Conservation (phyloP, 1,284 basidiomycete species). For the Tranzscheliella williamsii region DNA sequence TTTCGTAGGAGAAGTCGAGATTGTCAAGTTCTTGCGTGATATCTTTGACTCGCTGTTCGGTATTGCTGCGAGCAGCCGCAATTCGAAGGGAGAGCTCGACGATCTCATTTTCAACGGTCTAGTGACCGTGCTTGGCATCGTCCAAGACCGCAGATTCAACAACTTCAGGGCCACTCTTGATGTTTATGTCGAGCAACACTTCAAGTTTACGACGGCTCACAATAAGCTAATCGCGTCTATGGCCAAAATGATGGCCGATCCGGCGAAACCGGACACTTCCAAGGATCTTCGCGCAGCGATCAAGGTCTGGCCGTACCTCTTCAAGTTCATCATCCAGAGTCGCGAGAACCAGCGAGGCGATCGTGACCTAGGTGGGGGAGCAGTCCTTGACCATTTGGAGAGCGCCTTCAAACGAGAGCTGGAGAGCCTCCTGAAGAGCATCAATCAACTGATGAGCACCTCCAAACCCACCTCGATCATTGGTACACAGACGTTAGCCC, state of each 20-base stretch:
- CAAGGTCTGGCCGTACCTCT: constrained; percentile 95
- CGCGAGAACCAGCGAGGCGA: constrained; percentile 78
- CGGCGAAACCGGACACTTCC: constrained; percentile 74
- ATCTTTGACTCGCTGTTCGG: constrained; percentile 93
- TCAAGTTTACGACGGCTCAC: constrained; percentile 63
- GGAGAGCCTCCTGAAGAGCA: constrained; percentile 70
- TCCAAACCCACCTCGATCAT: constrained; percentile 80
- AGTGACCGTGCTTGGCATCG: constrained; percentile 78
- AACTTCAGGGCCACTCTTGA: constrained; percentile 89
- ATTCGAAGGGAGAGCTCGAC: constrained; percentile 79
- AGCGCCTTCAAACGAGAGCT: constrained; percentile 73
- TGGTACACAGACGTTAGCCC: constrained; percentile 77
- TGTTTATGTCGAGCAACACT: constrained; percentile 88
- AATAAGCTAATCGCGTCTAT: constrained; percentile 67
- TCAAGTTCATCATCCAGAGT: constrained; percentile 87
- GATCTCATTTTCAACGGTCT: constrained; percentile 85
- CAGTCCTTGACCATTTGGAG: constrained; percentile 83
- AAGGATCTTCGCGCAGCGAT: constrained; percentile 80
- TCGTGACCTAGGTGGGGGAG: constrained; percentile 72
- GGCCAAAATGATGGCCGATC: constrained; percentile 77
- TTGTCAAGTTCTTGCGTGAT: constrained; percentile 87
- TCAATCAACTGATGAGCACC: constrained; percentile 86
- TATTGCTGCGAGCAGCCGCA: constrained; percentile 76
- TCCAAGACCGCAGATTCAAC: constrained; percentile 82
- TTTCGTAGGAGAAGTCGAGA: constrained; percentile 74